These are phyloP conservation scores for Thielaviopsis ethacetica DNA, from an alignment of 2,329 filamentous ascomycete genomes.

Conservation along the genomic window DNA sequence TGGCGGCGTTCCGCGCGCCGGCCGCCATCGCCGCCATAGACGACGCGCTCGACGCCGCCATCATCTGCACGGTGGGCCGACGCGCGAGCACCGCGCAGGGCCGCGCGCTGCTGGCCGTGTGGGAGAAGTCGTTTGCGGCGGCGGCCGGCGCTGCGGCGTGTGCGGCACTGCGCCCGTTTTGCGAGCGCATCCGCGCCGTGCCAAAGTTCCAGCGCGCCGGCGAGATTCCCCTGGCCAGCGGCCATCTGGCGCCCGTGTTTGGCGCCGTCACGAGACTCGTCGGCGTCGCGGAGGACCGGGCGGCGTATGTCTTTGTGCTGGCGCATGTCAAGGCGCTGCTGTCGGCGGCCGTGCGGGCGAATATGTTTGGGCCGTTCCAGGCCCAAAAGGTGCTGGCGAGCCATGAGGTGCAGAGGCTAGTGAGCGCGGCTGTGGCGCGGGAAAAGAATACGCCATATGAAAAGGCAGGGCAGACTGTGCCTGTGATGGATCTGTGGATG, in stretches of 20 bases:
- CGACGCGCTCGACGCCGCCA: slow-evolving; percentile 60
- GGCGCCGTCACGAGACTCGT: slow-evolving; percentile 49
- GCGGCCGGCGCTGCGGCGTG: slow-evolving; percentile 12
- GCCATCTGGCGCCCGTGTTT: slow-evolving; percentile 53
- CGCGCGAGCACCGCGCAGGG: slow-evolving; percentile 63
- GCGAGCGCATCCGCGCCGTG: slow-evolving; percentile 53
- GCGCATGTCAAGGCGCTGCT: slow-evolving; percentile 61
- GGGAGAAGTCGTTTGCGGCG: slow-evolving; percentile 51
- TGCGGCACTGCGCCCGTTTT: slow-evolving; percentile 33
- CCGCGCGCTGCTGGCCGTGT: slow-evolving; percentile 55
- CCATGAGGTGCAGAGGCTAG: slow-evolving; percentile 36
- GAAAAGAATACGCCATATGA: slow-evolving; percentile 44
- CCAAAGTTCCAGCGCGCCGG: slow-evolving; percentile 43
- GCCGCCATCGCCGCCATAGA: slow-evolving; percentile 40
- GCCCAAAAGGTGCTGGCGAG: slow-evolving; percentile 58
- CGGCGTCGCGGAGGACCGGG: slow-evolving; percentile 41
- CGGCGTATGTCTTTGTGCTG: slow-evolving; percentile 61
- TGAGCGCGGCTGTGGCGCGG: slow-evolving; percentile 39
- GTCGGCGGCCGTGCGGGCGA: slow-evolving; percentile 60
- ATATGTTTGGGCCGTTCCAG: slow-evolving; percentile 66
- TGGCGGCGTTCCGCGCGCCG: slow-evolving; percentile 47
- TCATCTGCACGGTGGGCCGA: slow-evolving; percentile 63
- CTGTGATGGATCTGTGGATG: slow-evolving; percentile 68
- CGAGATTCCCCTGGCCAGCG: slow-evolving; percentile 40
- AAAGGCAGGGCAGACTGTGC: slow-evolving; percentile 58